phyloP scores from a whole-genome alignment of 2,329 filamentous ascomycete species.

The Fusarium piperis region DNA sequence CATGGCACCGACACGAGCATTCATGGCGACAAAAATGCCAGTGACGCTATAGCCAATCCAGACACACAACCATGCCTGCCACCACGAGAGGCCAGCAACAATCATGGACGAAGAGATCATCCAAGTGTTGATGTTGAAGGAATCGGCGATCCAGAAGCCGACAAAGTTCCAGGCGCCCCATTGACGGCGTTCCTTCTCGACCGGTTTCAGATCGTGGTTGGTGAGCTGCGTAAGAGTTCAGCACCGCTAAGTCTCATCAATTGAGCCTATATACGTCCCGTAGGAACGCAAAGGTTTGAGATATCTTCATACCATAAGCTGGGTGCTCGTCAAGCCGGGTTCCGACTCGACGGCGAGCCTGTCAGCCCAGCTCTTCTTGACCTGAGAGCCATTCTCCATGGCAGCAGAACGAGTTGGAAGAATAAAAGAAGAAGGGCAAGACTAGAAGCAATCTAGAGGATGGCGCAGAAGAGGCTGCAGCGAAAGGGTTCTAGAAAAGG shows the following conservation, averaged over 20 bases:
- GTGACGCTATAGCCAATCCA: constrained; percentile 87
- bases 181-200: constrained; percentile 81
- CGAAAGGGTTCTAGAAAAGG: constrained; percentile 7
- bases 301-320: constrained; percentile 73
- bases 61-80: constrained; percentile 90
- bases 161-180: constrained; percentile 92
- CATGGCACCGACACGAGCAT: constrained; percentile 83
- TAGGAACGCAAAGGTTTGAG: not conserved
- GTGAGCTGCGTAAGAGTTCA: constrained; percentile 64
- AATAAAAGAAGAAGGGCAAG: not conserved
- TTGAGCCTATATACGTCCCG: not conserved
- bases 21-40: constrained; percentile 77
- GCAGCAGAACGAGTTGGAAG: not conserved
- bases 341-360: constrained; percentile 80
- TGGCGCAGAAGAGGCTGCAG: not conserved
- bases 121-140: constrained; percentile 92
- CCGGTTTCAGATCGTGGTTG: constrained; percentile 83
- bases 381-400: constrained; percentile 48
- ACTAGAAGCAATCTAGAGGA: not conserved
- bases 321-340: constrained; percentile 77
- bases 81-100: constrained; percentile 82
- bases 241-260: constrained; percentile 11
- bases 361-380: constrained; percentile 56
- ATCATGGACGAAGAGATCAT: constrained; percentile 92
- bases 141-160: constrained; percentile 86